Conservation (phyloP, 345 rosid species). For the Litchi chinensis region DNA sequence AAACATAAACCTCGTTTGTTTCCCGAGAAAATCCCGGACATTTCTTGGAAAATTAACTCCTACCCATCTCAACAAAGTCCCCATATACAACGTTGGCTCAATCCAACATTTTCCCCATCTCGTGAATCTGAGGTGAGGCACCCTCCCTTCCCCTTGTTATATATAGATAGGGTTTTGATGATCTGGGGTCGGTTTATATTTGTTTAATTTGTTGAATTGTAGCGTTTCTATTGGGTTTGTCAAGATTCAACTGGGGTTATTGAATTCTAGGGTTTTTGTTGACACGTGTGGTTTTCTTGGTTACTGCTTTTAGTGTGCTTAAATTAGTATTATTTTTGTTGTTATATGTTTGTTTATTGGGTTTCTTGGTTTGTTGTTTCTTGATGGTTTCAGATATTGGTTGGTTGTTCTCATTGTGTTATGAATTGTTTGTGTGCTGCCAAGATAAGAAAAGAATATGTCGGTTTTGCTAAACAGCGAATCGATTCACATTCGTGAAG, state of each 20-base stretch:
- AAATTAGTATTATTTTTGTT: neutral
- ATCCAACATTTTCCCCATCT: neutral
- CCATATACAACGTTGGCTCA: neutral
- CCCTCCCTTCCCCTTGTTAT: neutral
- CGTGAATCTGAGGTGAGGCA: slow-evolving; percentile 5
- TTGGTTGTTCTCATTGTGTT: neutral
- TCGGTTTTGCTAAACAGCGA: slow-evolving; percentile 56
- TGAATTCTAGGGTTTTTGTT: neutral
- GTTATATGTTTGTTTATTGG: neutral
- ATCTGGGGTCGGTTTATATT: neutral
- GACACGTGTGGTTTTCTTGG: neutral
- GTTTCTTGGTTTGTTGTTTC: slow-evolving; percentile 3
- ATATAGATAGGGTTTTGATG: neutral
- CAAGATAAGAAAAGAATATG: slow-evolving; percentile 33
- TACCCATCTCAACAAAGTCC: neutral
- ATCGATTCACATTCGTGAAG: slow-evolving; percentile 66
- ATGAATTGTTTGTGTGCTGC: slow-evolving; percentile 8
- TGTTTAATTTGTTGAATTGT: neutral
- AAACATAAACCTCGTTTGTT: slow-evolving; percentile 13
- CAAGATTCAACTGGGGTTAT: neutral
- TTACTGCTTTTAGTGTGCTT: neutral
- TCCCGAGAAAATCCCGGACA: neutral
- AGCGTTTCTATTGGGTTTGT: neutral
- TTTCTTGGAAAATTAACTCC: neutral
- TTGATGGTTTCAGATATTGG: slow-evolving; percentile 14